These are phyloP conservation scores for Colletotrichum lini DNA, from an alignment of 2,329 filamentous ascomycete genomes.

Conservation along the genomic window DNA sequence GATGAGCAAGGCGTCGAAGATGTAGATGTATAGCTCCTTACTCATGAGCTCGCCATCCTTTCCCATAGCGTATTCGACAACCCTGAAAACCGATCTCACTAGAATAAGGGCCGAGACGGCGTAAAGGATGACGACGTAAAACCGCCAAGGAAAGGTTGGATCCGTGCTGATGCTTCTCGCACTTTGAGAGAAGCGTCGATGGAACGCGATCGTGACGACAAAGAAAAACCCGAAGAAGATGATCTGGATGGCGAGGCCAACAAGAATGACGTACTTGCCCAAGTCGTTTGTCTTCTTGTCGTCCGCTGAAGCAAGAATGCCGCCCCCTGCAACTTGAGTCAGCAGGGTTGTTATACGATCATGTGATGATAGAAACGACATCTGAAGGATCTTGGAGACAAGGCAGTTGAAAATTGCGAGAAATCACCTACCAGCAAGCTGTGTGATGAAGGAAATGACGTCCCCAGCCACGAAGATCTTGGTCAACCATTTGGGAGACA, in stretches of 20 bases:
- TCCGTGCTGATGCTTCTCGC: slow-evolving; percentile 40
- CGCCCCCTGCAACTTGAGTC: too few species aligned
- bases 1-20: slow-evolving; percentile 60
- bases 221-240: slow-evolving; percentile 61
- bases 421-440: slow-evolving; percentile 19
- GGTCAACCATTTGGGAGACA: slow-evolving; percentile 46
- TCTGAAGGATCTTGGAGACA: background rate
- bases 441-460: slow-evolving; percentile 34
- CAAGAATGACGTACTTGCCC: background rate
- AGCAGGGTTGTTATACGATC: too few species aligned
- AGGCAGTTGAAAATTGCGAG: background rate
- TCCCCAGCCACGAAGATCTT: slow-evolving; percentile 40
- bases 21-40: slow-evolving; percentile 57
- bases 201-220: slow-evolving; percentile 59
- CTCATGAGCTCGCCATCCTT: slow-evolving; percentile 55
- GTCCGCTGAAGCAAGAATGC: too few species aligned
- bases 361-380: too few species aligned
- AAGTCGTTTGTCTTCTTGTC: background rate
- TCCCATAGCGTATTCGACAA: slow-evolving; percentile 62
- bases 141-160: slow-evolving; percentile 46
- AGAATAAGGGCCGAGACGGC: slow-evolving; percentile 56
- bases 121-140: slow-evolving; percentile 50
- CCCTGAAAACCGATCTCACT: slow-evolving; percentile 60
- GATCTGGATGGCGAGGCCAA: background rate
- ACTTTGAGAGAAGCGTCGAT: slow-evolving; percentile 46